Evolutionary conservation across 208 protist species (phyloP), one percentile per base, ranked within the genome.

Genomic region (Crithidia thermophila): DNA sequence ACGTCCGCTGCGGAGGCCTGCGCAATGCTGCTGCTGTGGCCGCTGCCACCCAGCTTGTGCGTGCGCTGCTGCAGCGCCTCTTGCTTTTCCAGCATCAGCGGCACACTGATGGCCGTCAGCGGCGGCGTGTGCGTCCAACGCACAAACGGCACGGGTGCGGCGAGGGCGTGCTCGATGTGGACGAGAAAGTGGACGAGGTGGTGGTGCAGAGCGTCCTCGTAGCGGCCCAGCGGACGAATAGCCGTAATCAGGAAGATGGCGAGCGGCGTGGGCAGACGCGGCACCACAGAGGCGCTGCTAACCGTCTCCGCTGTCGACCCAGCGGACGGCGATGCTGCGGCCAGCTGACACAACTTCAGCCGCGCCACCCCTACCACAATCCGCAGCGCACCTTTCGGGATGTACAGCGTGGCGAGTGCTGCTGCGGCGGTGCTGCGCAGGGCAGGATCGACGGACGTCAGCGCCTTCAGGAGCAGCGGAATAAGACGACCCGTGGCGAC

Each of bases 81-180:
- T 36, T 94, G 84, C 30, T 79, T 79, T 68, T 90, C 78, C 51
- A 91, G 77, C 91, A 96, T 96, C 25, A 96, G 68, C 18, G 86
- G 87, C 18, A 78, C 75, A 56, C 75, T 90, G 57, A 96, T 56
- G 27, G 79, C 75, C 1, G 73, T 81, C 6, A 94, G 72, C 0
- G 91, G 91, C 57, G 93, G 93, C 1, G 75, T 51, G 37, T 56
- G 74, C 39, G 90, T 72, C 70, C 82, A 92, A 36, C 57, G 57
- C 43, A 64, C 68, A 43, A 96, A 82, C 20, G 91, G 91, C 31
- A 96, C 77, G 18, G 80, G 64, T 25, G 69, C 69, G 5, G 69
- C 59, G 23, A 94, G 75, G 14, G 78, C 83, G 2, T 76, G 42
- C 21, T 77, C 34, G 39, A 86, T 68, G 56, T 88, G 71, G 11